Evolutionary conservation across 2,329 filamentous ascomycete genomes (phyloP).

Genomic region (Ophiocordyceps australis): DNA sequence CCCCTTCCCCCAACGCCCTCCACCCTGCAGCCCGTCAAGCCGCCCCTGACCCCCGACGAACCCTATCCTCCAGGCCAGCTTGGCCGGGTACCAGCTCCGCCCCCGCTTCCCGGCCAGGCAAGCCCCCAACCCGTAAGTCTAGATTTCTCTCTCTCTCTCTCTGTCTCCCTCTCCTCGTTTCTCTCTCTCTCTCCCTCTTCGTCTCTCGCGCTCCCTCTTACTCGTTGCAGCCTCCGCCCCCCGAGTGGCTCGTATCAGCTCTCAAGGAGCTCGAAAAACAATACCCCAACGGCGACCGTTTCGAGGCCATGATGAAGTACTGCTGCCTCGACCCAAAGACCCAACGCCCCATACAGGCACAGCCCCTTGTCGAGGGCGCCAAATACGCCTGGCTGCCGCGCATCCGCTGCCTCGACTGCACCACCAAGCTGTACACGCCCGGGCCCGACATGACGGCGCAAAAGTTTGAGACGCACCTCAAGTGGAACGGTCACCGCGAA

Average conservation of each 20-base stretch:
- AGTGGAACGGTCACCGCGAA: conserved; percentile 64
- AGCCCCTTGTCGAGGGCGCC: conserved; percentile 40
- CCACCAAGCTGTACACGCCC: conserved; percentile 84
- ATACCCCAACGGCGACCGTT: conserved; percentile 60
- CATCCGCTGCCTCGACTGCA: conserved; percentile 83
- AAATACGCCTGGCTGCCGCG: conserved; percentile 74
- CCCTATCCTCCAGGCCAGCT: conserved; percentile 33
- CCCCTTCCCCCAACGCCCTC: conserved; percentile 43
- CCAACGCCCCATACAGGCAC: conserved; percentile 40
- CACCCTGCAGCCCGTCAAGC: too few relatives aligned
- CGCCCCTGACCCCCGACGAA: conserved; percentile 13
- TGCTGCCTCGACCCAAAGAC: conserved; percentile 60
- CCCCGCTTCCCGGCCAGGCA: conserved; percentile 36
- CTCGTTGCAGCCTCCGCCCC: conserved; percentile 68
- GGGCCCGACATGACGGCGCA: conserved; percentile 69
- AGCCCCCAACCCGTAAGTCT: conserved; percentile 41
- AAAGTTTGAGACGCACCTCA: conserved; percentile 86
- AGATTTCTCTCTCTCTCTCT: conserved; percentile 4
- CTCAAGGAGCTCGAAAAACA: conserved; percentile 51
- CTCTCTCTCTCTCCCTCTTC: too few relatives aligned
- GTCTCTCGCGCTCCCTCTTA: too few relatives aligned
- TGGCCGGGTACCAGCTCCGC: conserved; percentile 51
- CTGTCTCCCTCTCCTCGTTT: too few relatives aligned
- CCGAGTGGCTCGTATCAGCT: conserved; percentile 65
- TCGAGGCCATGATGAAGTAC: conserved; percentile 85